phyloP scores from a whole-genome alignment of 2,329 filamentous ascomycete species.

The Neopestalotiopsis clavispora region DNA sequence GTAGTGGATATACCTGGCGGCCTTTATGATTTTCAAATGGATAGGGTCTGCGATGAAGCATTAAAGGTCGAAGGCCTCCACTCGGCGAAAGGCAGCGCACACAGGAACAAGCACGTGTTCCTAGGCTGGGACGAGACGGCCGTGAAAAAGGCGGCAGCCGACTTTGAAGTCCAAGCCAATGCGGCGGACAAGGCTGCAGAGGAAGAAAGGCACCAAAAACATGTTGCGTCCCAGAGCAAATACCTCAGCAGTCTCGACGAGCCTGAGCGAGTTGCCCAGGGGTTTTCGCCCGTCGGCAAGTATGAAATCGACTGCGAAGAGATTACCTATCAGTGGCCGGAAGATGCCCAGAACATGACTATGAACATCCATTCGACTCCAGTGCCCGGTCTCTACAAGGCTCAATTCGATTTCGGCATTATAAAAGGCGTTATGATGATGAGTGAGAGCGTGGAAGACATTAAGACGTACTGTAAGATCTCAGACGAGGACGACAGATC shows the following conservation, averaged over 20 bases:
- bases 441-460: constrained; percentile 19
- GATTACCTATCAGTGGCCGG: constrained; percentile 31
- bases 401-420: constrained; percentile 35
- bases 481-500: neutral
- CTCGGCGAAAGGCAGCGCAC: neutral
- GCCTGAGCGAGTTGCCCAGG: neutral
- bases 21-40: neutral
- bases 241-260: neutral
- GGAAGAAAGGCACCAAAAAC: neutral
- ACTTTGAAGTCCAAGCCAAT: neutral
- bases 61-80: neutral
- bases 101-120: neutral
- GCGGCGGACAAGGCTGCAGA: neutral
- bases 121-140: neutral
- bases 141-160: neutral
- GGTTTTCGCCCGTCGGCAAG: constrained; percentile 26
- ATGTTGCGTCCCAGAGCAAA: neutral
- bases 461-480: neutral
- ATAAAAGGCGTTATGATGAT: constrained; percentile 35
- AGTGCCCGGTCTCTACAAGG: constrained; percentile 32
- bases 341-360: constrained; percentile 27
- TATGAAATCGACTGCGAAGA: constrained; percentile 33
- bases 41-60: neutral
- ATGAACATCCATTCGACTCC: constrained; percentile 31
- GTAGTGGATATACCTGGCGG: neutral